These are phyloP conservation scores for Acorus gramineus DNA, from an alignment of 106 monocot species.

Conservation along the genomic window DNA sequence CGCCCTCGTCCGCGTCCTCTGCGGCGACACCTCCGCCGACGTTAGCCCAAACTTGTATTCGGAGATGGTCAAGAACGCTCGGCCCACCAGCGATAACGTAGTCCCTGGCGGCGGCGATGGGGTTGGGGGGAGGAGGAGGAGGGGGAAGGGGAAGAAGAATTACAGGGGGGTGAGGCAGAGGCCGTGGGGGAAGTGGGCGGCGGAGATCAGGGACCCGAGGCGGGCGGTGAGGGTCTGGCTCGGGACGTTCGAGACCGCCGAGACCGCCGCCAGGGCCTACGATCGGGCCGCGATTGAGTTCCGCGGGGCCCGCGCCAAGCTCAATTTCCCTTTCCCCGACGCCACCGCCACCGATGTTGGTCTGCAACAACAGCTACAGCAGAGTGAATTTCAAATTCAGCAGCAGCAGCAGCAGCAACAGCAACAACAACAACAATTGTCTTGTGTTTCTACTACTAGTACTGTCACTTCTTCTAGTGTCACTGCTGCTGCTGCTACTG, in stretches of 20 bases:
- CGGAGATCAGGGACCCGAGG: constrained; percentile 68
- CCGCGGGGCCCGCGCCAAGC: constrained; percentile 55
- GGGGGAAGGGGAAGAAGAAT: constrained; percentile 26
- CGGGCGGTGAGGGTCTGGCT: constrained; percentile 47
- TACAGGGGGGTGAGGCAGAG: constrained; percentile 59
- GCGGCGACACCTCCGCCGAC: constrained; percentile 13
- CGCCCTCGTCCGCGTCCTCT: constrained; percentile 36
- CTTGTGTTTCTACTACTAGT: no score
- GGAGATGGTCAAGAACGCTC: no score
- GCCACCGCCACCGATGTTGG: not conserved
- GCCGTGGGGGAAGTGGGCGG: constrained; percentile 88
- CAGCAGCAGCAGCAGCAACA: not conserved
- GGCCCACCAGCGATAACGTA: not conserved
- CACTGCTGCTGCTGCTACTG: no score
- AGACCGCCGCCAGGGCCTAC: constrained; percentile 52
- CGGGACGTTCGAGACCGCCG: constrained; percentile 53
- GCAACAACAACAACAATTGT: no score
- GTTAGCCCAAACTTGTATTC: no score
- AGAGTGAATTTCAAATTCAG: not conserved
- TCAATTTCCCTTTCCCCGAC: constrained; percentile 40
- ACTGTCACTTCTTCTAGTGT: no score
- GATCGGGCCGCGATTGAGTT: constrained; percentile 49
- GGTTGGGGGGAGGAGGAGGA: not conserved
- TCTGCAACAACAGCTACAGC: not conserved
- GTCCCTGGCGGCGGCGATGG: not conserved